phyloP scores from a whole-genome alignment of 306 rosid species.

The Gynostemma pentaphyllum region DNA sequence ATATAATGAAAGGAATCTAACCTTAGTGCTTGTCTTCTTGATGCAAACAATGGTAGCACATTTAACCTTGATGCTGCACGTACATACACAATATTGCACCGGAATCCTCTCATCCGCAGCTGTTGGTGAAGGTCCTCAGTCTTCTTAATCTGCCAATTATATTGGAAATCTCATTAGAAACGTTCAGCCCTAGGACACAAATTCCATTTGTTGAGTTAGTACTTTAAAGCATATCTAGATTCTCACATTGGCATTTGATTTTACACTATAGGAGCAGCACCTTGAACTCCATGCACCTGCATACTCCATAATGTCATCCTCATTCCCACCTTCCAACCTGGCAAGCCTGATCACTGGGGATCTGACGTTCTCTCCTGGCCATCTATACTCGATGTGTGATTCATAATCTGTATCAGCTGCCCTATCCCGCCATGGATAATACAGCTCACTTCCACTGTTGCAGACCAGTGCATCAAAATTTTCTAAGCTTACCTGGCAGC shows the following conservation, averaged over 20 bases:
- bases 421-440: conserved; percentile 63
- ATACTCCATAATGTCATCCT: conserved; percentile 36
- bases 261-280: conserved; percentile 54
- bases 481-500: conserved; percentile 34
- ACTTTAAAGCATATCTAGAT: neutral
- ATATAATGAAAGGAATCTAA: conserved; percentile 15
- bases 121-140: conserved; percentile 48
- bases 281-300: conserved; percentile 34
- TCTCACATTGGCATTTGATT: conserved; percentile 8
- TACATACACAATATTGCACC: conserved; percentile 61
- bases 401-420: conserved; percentile 55
- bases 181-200: neutral
- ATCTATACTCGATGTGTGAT: conserved; percentile 51
- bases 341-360: conserved; percentile 51
- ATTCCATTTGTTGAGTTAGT: neutral
- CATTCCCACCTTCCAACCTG: conserved; percentile 37
- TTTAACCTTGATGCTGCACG: conserved; percentile 51
- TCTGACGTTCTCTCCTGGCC: conserved; percentile 72
- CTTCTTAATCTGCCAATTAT: conserved; percentile 31
- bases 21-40: conserved; percentile 76
- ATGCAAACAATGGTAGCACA: conserved; percentile 57
- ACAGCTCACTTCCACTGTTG: conserved; percentile 70
- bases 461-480: conserved; percentile 68
- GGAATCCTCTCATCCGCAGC: conserved; percentile 72
- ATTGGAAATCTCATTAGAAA: conserved; percentile 7